These are phyloP conservation scores for Begonia fuchsioides DNA, from an alignment of 306 rosid genomes.

Conservation along the genomic window DNA sequence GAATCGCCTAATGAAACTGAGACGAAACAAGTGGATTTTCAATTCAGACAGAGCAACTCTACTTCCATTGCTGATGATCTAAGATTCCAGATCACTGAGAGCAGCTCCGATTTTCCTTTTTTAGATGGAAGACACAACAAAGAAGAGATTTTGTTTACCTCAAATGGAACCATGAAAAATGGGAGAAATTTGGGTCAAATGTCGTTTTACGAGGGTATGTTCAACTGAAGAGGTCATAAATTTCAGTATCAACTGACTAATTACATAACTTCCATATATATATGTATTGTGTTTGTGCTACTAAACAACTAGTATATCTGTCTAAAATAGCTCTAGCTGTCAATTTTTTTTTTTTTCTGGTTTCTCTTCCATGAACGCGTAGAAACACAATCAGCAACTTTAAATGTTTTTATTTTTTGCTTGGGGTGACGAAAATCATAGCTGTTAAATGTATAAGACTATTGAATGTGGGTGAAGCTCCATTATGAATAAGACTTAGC, in stretches of 20 bases:
- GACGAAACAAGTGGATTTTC: conserved; percentile 52
- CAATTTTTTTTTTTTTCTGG: too few species aligned
- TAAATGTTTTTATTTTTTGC: not conserved
- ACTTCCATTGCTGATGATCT: conserved; percentile 34
- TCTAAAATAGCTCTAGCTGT: not conserved
- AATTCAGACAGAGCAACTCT: conserved; percentile 27
- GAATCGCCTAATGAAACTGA: conserved; percentile 85
- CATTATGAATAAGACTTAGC: too few species aligned
- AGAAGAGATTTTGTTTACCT: conserved; percentile 35
- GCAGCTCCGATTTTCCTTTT: conserved; percentile 49
- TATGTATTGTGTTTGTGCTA: not conserved
- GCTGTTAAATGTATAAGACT: too few species aligned
- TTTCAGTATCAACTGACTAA: not conserved
- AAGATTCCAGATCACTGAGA: conserved; percentile 58
- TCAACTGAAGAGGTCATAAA: conserved; percentile 25
- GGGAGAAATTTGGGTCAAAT: conserved; percentile 32
- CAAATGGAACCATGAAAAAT: conserved; percentile 33
- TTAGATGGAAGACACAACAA: conserved; percentile 37
- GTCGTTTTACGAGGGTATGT: conserved; percentile 55
- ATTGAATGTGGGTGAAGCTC: too few species aligned
- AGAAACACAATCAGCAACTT: not conserved
- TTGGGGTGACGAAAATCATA: too few species aligned
- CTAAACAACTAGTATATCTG: not conserved
- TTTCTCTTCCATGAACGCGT: not conserved
- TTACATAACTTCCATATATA: not conserved